Percentiles rank a stretch among this genome's conserved stretches.
phyloP scores from a whole-genome alignment of 192 early-diverging fungal genomes.

The Dissophora ornata region DNA sequence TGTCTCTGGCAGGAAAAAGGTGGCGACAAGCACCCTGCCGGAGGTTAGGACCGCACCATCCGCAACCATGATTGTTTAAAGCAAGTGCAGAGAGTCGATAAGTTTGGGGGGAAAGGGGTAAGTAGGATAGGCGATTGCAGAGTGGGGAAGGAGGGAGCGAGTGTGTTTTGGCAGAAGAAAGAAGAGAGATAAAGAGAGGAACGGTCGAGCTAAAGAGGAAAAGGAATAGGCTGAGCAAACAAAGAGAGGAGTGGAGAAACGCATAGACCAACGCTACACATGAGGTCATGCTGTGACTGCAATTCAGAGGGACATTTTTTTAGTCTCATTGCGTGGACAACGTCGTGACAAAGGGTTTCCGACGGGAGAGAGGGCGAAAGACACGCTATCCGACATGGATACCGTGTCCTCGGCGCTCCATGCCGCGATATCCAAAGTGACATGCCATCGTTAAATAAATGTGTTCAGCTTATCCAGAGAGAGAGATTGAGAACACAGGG shows the following conservation, averaged over 20 bases:
- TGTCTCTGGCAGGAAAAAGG: slow-evolving; percentile 80
- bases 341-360: too few species aligned
- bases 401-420: too few species aligned
- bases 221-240: not conserved
- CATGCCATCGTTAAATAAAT: too few species aligned
- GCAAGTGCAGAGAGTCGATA: not conserved
- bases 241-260: not conserved
- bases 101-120: not conserved
- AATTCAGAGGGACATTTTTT: too few species aligned
- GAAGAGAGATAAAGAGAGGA: slow-evolving; percentile 1
- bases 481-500: too few species aligned
- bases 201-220: not conserved
- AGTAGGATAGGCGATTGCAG: slow-evolving; percentile 1
- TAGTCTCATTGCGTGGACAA: too few species aligned
- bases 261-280: slow-evolving; percentile 1
- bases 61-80: slow-evolving; percentile 23
- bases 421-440: too few species aligned
- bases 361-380: too few species aligned
- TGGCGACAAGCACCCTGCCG: slow-evolving; percentile 74
- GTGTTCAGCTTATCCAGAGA: too few species aligned
- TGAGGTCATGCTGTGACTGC: slow-evolving; percentile 15
- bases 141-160: too few species aligned
- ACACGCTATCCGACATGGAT: too few species aligned
- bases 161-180: not conserved
- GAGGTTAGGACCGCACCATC: slow-evolving; percentile 35